These are phyloP conservation scores for Coffea humblotiana DNA, from an alignment of 305 asterid genomes.

Conservation along the genomic window DNA sequence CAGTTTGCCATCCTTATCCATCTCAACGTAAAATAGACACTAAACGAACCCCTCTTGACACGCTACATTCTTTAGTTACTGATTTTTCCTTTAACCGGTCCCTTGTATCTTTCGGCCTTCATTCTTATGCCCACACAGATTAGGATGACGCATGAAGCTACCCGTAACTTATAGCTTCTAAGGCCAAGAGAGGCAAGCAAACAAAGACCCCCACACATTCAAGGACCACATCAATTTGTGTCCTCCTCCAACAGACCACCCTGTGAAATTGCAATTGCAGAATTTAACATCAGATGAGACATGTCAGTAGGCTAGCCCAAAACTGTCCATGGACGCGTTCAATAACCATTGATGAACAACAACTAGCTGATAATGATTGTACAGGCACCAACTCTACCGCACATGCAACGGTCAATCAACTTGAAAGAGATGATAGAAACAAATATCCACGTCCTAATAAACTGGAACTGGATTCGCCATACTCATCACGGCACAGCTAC, in stretches of 20 bases:
- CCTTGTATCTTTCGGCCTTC: background rate
- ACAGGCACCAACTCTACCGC: background rate
- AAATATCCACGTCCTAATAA: background rate
- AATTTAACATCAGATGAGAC: background rate
- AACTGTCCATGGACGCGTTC: too few species aligned
- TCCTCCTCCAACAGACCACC: background rate
- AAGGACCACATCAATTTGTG: background rate
- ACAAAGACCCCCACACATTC: background rate
- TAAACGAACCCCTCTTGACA: background rate
- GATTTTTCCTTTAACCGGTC: background rate
- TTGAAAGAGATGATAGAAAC: constrained; percentile 20
- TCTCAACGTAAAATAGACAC: background rate
- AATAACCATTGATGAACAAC: background rate
- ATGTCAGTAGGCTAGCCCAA: background rate
- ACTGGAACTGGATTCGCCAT: background rate
- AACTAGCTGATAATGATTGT: background rate
- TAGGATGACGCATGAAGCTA: background rate
- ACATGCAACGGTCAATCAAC: constrained; percentile 1
- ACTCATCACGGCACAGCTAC: background rate
- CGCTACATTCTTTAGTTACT: background rate
- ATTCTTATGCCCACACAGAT: background rate
- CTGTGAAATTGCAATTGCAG: background rate
- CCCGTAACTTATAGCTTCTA: background rate
- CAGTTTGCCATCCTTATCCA: background rate
- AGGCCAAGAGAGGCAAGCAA: background rate